Evolutionary conservation across 2,329 filamentous ascomycete genomes (phyloP).

Genomic region (Exophiala xenobiotica): DNA sequence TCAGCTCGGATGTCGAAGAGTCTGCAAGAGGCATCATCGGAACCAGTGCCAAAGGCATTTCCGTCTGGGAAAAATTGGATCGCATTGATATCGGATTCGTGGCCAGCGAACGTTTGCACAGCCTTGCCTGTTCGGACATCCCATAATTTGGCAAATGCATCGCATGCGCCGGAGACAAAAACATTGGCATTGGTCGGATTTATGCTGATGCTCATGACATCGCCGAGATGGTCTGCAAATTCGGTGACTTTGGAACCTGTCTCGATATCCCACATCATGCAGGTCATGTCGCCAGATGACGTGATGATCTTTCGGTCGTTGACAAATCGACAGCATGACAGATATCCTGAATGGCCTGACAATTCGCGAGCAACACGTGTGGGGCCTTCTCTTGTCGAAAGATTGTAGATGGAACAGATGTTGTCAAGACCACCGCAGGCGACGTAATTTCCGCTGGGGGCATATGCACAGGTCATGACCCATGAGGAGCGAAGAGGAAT

Average conservation of each 20-base stretch:
- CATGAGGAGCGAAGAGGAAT: conserved; percentile 96
- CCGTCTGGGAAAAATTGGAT: conserved; percentile 99
- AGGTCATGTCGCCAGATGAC: conserved; percentile 98
- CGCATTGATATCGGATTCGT: conserved; percentile 98
- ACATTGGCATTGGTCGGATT: conserved; percentile 99
- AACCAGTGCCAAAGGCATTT: conserved; percentile 96
- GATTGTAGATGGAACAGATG: conserved; percentile 99
- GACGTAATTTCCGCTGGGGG: conserved; percentile 96
- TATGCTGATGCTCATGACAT: conserved; percentile 99
- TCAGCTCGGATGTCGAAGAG: conserved; percentile 98
- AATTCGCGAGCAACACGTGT: conserved; percentile 93
- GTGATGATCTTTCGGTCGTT: conserved; percentile 97
- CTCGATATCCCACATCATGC: conserved; percentile 99
- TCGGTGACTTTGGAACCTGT: conserved; percentile 96
- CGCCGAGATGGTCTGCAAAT: conserved; percentile 95
- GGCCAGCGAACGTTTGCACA: conserved; percentile 95
- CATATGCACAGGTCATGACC: conserved; percentile 99
- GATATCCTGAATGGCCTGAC: conserved; percentile 93
- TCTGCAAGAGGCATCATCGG: conserved; percentile 94
- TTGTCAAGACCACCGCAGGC: conserved; percentile 98
- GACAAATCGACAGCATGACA: conserved; percentile 98
- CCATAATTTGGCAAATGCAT: conserved; percentile 98
- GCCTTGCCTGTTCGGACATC: conserved; percentile 98
- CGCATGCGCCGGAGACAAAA: conserved; percentile 98
- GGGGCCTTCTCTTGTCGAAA: conserved; percentile 94